These are phyloP conservation scores for Cyberlindnera misumaiensis DNA, from an alignment of 805 yeast genomes.

Conservation along the genomic window DNA sequence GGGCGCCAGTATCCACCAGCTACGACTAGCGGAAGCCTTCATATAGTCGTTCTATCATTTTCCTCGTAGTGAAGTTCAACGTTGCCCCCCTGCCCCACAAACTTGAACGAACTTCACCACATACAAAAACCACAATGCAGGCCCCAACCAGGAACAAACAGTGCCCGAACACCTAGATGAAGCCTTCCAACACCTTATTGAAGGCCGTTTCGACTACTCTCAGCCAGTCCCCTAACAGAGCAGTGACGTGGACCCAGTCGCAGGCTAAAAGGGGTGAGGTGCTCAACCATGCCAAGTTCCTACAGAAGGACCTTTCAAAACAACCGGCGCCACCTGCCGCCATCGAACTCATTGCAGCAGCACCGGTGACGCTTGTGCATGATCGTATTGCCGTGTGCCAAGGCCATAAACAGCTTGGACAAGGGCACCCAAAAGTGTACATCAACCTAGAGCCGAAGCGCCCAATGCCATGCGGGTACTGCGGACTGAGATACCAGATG, in stretches of 20 bases:
- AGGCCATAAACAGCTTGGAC: slow-evolving; percentile 65
- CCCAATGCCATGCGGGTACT: slow-evolving; percentile 71
- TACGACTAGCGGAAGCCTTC: no score
- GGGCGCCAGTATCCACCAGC: no score
- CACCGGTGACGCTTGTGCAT: slow-evolving; percentile 58
- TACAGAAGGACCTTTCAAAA: slow-evolving; percentile 55
- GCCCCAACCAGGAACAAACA: no score
- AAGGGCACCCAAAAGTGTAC: slow-evolving; percentile 80
- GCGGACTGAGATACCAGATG: slow-evolving; percentile 56
- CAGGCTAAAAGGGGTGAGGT: slow-evolving; percentile 32
- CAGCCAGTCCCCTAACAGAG: slow-evolving; percentile 74
- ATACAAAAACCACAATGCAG: no score
- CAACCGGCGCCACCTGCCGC: slow-evolving; percentile 84
- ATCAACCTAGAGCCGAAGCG: slow-evolving; percentile 76
- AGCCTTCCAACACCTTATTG: background rate
- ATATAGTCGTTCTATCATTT: no score
- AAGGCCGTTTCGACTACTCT: slow-evolving; percentile 5
- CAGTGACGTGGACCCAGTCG: slow-evolving; percentile 60
- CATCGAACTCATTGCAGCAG: slow-evolving; percentile 70
- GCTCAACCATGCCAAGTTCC: slow-evolving; percentile 36
- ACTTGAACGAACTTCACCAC: no score
- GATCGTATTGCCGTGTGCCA: slow-evolving; percentile 72
- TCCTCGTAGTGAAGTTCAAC: no score
- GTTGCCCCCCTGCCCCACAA: no score
- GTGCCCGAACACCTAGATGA: no score